Evolutionary conservation across 805 yeast species (phyloP).

Genomic region (Pichia eremophila): DNA sequence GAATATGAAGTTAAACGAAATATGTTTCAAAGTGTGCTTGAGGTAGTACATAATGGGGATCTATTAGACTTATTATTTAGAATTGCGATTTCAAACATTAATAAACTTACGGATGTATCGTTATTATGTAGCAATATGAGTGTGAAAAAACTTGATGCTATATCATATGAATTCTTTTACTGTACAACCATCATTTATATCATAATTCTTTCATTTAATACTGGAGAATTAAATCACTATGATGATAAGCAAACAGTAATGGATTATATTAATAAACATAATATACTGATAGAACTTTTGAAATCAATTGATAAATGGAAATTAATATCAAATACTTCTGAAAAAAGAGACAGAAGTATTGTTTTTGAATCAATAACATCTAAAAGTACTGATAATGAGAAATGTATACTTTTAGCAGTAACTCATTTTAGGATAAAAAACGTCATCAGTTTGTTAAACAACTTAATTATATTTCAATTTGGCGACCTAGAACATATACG

Average conservation of each 20-base stretch:
- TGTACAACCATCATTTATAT: constrained; percentile 22
- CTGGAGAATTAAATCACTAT: constrained; percentile 6
- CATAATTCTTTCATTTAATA: constrained; percentile 9
- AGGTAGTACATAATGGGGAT: constrained; percentile 13
- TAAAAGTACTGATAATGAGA: constrained; percentile 10
- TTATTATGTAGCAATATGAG: constrained; percentile 12
- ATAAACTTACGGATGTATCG: constrained; percentile 14
- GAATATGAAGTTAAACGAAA: constrained; percentile 15
- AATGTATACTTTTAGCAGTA: constrained; percentile 15
- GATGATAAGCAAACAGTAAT: constrained; percentile 4
- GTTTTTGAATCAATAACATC: constrained; percentile 10
- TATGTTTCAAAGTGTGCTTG: constrained; percentile 18
- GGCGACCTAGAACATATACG: constrained; percentile 42
- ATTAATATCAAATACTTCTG: constrained; percentile 31
- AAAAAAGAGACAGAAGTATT: constrained; percentile 11
- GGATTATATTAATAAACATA: constrained; percentile 16
- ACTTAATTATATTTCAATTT: constrained; percentile 47
- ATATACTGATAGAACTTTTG: constrained; percentile 37
- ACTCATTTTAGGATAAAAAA: constrained; percentile 42
- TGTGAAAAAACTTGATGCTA: constrained; percentile 6
- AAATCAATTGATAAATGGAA: constrained; percentile 58
- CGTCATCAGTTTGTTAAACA: constrained; percentile 44
- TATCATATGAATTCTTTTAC: constrained; percentile 23
- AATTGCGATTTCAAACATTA: constrained; percentile 6
- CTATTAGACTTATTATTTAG: constrained; percentile 10